phyloP scores from a whole-genome alignment of 441 rosid genomes.

The Euphorbia celastroides region DNA sequence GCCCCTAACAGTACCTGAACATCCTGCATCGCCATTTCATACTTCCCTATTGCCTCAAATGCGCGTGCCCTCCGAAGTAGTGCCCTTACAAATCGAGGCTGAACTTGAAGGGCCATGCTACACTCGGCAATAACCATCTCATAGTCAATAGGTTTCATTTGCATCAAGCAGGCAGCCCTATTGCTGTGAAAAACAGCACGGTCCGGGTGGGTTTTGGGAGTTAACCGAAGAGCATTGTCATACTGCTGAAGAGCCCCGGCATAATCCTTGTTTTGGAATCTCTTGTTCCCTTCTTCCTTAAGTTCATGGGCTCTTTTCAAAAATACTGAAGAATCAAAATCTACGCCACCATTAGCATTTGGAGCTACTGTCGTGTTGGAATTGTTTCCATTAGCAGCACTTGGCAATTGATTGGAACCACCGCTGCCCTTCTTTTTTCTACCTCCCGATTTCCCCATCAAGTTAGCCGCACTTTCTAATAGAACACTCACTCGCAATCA shows the following conservation, averaged over 20 bases:
- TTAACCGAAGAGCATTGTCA: conserved; percentile 59
- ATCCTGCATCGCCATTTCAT: conserved; percentile 77
- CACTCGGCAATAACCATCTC: conserved; percentile 81
- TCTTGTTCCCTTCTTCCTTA: conserved; percentile 87
- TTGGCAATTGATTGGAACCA: conserved; percentile 46
- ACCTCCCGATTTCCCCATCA: conserved; percentile 83
- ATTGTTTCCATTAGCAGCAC: conserved; percentile 24
- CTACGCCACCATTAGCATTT: conserved; percentile 53
- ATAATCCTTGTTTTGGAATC: conserved; percentile 69
- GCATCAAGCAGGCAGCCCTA: conserved; percentile 94
- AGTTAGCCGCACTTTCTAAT: conserved; percentile 9
- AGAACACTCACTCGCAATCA: neutral
- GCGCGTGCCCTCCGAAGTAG: conserved; percentile 84
- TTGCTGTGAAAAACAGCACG: conserved; percentile 90
- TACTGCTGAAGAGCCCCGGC: conserved; percentile 78
- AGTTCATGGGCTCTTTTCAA: conserved; percentile 88
- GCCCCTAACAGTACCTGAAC: conserved; percentile 61
- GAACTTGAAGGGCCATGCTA: conserved; percentile 67
- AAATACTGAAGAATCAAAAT: conserved; percentile 59
- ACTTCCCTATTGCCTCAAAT: conserved; percentile 67
- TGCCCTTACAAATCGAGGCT: conserved; percentile 70
- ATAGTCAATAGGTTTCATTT: conserved; percentile 89
- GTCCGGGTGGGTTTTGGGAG: conserved; percentile 69
- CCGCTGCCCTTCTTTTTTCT: conserved; percentile 60
- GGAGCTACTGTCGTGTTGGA: conserved; percentile 21